Percentiles rank a stretch among this genome's conserved stretches.
phyloP scores from a whole-genome alignment of 2,329 filamentous ascomycete species.

The Alternaria sp. region DNA sequence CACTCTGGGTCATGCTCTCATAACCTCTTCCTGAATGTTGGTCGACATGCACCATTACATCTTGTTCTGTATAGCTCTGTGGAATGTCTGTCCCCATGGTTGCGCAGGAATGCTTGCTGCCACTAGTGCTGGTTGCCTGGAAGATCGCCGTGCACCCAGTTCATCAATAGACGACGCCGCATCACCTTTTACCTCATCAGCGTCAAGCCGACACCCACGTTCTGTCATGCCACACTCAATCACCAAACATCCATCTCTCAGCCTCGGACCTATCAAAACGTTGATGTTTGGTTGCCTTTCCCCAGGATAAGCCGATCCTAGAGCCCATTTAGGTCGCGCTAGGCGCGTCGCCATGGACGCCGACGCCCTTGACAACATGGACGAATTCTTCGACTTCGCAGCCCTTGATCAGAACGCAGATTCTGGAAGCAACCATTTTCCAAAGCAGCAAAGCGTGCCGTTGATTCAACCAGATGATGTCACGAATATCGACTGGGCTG shows the following conservation, averaged over 20 bases:
- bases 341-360: conserved; percentile 23
- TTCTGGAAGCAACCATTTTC: conserved; percentile 3
- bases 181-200: conserved; percentile 25
- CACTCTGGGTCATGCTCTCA: neutral
- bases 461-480: conserved; percentile 13
- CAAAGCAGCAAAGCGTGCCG: conserved; percentile 1
- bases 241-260: conserved; percentile 6
- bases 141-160: conserved; percentile 32
- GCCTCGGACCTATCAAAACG: neutral
- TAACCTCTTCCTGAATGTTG: neutral
- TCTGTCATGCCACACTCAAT: conserved; percentile 28
- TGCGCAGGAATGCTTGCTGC: neutral
- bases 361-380: conserved; percentile 30
- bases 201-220: conserved; percentile 19
- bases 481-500: conserved; percentile 40
- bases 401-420: conserved; percentile 35
- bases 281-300: conserved; percentile 16
- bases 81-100: neutral
- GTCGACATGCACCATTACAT: neutral
- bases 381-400: conserved; percentile 51
- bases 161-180: conserved; percentile 31
- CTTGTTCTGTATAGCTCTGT: neutral
- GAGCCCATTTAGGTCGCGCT: conserved; percentile 5
- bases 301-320: conserved; percentile 27
- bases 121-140: conserved; percentile 29